Percentiles rank a stretch among this genome's conserved stretches.
These are phyloP conservation scores for Prunus dulcis DNA, from an alignment of 306 rosid species.

Conservation along the genomic window DNA sequence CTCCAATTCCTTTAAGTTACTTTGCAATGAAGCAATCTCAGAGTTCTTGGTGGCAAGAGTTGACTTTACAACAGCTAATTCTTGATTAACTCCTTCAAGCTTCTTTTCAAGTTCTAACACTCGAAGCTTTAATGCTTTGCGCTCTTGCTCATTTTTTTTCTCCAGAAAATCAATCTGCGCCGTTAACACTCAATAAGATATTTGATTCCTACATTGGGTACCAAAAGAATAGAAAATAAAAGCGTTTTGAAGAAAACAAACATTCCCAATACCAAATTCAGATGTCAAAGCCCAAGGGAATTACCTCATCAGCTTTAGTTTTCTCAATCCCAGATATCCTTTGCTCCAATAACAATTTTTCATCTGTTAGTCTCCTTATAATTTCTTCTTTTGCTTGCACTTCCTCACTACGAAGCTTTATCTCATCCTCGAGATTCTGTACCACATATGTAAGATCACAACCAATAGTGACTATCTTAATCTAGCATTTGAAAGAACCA, in stretches of 20 bases:
- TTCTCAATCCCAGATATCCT: constrained; percentile 56
- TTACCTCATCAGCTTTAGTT: constrained; percentile 67
- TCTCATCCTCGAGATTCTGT: constrained; percentile 67
- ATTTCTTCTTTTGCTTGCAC: constrained; percentile 60
- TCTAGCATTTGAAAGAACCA: constrained; percentile 2
- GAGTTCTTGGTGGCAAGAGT: constrained; percentile 55
- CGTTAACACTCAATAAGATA: constrained; percentile 25
- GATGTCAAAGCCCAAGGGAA: background rate
- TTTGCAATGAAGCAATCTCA: constrained; percentile 59
- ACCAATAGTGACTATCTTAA: constrained; percentile 3
- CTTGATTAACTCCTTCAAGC: constrained; percentile 48
- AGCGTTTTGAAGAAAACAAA: background rate
- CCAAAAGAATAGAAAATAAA: background rate
- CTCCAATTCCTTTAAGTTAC: constrained; percentile 72
- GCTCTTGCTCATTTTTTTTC: constrained; percentile 58
- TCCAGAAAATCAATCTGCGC: constrained; percentile 59
- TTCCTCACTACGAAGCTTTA: constrained; percentile 56
- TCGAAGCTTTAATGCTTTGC: constrained; percentile 46
- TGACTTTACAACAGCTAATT: constrained; percentile 51
- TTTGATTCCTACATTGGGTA: background rate
- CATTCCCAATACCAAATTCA: constrained; percentile 1
- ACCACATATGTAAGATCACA: constrained; percentile 33
- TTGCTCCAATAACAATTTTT: constrained; percentile 57
- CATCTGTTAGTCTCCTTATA: constrained; percentile 51
- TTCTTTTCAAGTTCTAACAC: constrained; percentile 66